Evolutionary conservation across 306 rosid species (phyloP).

Genomic region (Cercis canadensis): DNA sequence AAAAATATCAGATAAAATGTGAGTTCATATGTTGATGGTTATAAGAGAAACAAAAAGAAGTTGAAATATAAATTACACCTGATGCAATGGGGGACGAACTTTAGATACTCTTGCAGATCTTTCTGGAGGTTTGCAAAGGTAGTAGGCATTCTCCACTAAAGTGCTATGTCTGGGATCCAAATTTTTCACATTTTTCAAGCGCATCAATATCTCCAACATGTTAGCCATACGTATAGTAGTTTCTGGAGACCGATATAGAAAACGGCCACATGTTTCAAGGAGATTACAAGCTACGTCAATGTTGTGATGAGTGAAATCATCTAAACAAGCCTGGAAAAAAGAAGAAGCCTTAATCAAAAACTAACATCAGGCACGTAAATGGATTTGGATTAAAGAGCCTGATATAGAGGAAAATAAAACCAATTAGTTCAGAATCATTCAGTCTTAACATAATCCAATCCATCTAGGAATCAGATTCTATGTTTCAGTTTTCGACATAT

Average conservation of each 20-base stretch:
- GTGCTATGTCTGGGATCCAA: constrained; percentile 99
- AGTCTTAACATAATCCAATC: neutral
- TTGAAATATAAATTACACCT: constrained; percentile 54
- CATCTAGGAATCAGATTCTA: neutral
- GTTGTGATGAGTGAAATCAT: constrained; percentile 98
- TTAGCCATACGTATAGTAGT: constrained; percentile 91
- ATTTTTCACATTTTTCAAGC: constrained; percentile 96
- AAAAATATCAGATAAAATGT: constrained; percentile 14
- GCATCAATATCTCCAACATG: constrained; percentile 99
- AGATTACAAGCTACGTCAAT: constrained; percentile 99
- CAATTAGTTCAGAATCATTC: constrained; percentile 15
- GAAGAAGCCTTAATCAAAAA: constrained; percentile 22
- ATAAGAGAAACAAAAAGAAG: constrained; percentile 8
- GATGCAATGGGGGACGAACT: constrained; percentile 99
- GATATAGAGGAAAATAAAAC: neutral
- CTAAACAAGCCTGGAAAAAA: constrained; percentile 85
- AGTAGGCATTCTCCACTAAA: constrained; percentile 98
- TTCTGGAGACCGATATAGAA: constrained; percentile 97
- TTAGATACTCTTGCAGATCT: constrained; percentile 92
- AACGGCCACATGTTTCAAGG: constrained; percentile 98
- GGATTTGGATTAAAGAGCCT: constrained; percentile 8
- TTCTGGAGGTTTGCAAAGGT: constrained; percentile 98
- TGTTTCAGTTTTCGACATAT: neutral
- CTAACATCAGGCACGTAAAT: too few species aligned
- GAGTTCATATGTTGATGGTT: constrained; percentile 20